Conservation (phyloP, 2,329 filamentous ascomycete genomes). For the Colletotrichum truncatum region DNA sequence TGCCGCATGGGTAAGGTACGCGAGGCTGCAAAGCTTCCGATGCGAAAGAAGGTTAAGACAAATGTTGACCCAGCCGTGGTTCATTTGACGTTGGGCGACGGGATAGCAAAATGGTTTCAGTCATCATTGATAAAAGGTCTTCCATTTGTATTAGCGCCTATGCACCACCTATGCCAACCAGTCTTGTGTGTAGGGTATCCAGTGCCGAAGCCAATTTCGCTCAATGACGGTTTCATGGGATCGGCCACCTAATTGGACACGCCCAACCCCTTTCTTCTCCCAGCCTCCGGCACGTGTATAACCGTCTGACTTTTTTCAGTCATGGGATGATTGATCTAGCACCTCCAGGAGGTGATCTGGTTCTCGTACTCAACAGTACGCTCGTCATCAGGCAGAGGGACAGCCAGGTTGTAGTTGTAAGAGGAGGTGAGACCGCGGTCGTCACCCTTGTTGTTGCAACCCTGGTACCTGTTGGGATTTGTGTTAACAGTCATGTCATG, state of each 20-base stretch:
- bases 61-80: background rate
- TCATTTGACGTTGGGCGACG: too few species aligned
- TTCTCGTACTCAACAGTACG: conserved; percentile 20
- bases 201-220: too few species aligned
- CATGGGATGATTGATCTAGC: background rate
- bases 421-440: conserved; percentile 19
- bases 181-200: too few species aligned
- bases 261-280: too few species aligned
- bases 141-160: background rate
- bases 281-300: too few species aligned
- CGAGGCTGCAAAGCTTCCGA: too few species aligned
- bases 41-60: background rate
- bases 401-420: conserved; percentile 23
- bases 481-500: background rate
- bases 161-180: too few species aligned
- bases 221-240: too few species aligned
- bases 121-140: background rate
- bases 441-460: conserved; percentile 26
- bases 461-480: background rate
- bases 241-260: too few species aligned
- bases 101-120: too few species aligned
- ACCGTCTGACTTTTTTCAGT: too few species aligned
- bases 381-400: conserved; percentile 11
- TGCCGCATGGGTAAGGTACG: too few species aligned
- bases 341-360: conserved; percentile 26